Percentiles rank a stretch among this genome's conserved stretches.
These are phyloP conservation scores for Amanita rimosa DNA, from an alignment of 768 basidiomycete genomes.

Conservation along the genomic window DNA sequence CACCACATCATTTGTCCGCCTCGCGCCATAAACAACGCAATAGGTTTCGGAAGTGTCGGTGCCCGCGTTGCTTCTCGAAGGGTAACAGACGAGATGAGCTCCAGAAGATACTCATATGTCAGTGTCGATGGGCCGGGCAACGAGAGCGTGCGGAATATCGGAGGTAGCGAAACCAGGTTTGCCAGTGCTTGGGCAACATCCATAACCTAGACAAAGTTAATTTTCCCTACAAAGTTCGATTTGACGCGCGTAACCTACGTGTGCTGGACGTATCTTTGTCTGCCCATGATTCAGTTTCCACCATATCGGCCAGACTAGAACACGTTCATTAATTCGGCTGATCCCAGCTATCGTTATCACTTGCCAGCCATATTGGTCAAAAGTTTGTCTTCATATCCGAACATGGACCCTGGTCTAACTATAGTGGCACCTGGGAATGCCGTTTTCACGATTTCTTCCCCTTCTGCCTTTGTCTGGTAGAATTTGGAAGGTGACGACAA, in stretches of 20 bases:
- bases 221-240: background rate
- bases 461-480: conserved; percentile 84
- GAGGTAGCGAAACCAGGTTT: conserved; percentile 59
- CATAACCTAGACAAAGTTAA: conserved; percentile 45
- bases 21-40: conserved; percentile 56
- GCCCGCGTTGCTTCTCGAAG: conserved; percentile 61
- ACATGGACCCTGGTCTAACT: conserved; percentile 77
- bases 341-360: conserved; percentile 8
- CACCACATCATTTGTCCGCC: conserved; percentile 73
- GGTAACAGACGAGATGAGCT: conserved; percentile 74
- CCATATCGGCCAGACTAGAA: conserved; percentile 78
- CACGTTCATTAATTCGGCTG: conserved; percentile 7
- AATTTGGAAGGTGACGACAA: conserved; percentile 67
- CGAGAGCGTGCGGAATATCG: conserved; percentile 54
- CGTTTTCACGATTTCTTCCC: conserved; percentile 77
- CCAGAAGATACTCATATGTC: conserved; percentile 70
- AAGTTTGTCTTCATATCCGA: conserved; percentile 91
- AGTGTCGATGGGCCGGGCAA: conserved; percentile 87
- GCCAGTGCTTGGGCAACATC: conserved; percentile 89
- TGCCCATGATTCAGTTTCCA: conserved; percentile 88
- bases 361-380: conserved; percentile 88
- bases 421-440: conserved; percentile 84
- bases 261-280: conserved; percentile 84
- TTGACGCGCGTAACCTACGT: conserved; percentile 41
- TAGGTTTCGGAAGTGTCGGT: conserved; percentile 62